phyloP scores from a whole-genome alignment of 2,329 filamentous ascomycete species.

The Trichophyton benhamiae region DNA sequence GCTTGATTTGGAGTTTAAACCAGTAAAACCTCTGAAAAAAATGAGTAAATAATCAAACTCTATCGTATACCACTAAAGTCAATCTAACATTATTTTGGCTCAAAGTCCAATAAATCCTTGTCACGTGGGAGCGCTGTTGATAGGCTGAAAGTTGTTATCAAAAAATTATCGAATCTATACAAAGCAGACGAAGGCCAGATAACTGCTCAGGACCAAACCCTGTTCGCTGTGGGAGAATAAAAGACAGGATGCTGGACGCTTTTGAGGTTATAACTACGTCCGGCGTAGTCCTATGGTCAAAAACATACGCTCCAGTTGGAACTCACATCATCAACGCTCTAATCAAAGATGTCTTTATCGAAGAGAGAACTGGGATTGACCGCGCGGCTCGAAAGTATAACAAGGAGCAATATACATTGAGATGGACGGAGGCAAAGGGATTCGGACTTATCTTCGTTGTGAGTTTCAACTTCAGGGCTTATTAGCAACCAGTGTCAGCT shows the following conservation, averaged over 20 bases:
- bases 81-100: background rate
- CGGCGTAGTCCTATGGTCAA: slow-evolving; percentile 93
- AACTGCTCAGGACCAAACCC: background rate
- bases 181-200: background rate
- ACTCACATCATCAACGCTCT: slow-evolving; percentile 82
- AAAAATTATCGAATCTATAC: background rate
- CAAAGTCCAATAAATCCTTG: background rate
- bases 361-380: slow-evolving; percentile 65
- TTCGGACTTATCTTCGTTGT: slow-evolving; percentile 92
- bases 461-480: slow-evolving; percentile 24
- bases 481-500: background rate
- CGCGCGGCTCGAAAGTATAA: slow-evolving; percentile 60
- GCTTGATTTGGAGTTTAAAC: no score
- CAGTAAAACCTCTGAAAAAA: background rate
- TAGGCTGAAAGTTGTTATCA: background rate
- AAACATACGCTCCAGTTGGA: slow-evolving; percentile 67
- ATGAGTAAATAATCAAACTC: background rate
- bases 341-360: slow-evolving; percentile 94
- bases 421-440: slow-evolving; percentile 88
- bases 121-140: background rate
- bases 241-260: slow-evolving; percentile 68
- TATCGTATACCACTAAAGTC: background rate
- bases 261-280: slow-evolving; percentile 96
- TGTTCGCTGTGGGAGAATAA: background rate
- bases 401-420: slow-evolving; percentile 85